A percentile compares a stretch with the other conserved stretches of the same genome.
These are phyloP conservation scores for Ogataea ganodermae DNA, from an alignment of 805 yeast genomes.

Conservation along the genomic window DNA sequence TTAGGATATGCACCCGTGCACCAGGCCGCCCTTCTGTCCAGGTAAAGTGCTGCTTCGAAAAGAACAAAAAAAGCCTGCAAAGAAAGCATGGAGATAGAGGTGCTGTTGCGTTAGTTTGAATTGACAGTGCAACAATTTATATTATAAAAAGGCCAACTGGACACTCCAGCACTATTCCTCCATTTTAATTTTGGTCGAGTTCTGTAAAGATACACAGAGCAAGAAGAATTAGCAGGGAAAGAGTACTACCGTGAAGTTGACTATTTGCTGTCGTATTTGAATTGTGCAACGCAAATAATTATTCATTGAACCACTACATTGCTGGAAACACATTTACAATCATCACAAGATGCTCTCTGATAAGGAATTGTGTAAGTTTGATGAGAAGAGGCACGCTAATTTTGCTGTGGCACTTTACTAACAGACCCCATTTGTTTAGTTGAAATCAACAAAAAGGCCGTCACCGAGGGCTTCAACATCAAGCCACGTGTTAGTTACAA, in stretches of 20 bases:
- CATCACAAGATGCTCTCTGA: slow-evolving; percentile 36
- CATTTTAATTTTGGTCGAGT: neutral
- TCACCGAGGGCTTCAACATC: slow-evolving; percentile 84
- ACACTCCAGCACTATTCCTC: neutral
- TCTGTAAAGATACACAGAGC: slow-evolving; percentile 1
- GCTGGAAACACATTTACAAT: neutral
- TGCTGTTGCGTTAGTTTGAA: neutral
- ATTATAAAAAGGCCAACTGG: neutral
- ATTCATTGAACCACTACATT: neutral
- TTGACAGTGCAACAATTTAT: neutral
- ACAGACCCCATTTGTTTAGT: slow-evolving; percentile 40
- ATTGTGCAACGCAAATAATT: neutral
- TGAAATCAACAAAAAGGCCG: slow-evolving; percentile 90
- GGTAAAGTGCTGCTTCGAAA: slow-evolving; percentile 11
- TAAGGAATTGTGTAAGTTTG: slow-evolving; percentile 42
- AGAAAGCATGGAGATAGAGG: neutral
- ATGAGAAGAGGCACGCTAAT: no score
- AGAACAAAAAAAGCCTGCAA: slow-evolving; percentile 1
- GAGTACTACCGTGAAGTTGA: slow-evolving; percentile 4
- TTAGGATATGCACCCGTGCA: slow-evolving; percentile 1
- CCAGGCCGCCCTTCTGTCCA: slow-evolving; percentile 9
- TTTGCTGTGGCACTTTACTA: no score
- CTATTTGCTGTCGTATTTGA: slow-evolving; percentile 7
- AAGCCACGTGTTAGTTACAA: slow-evolving; percentile 91
- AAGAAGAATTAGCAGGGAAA: neutral